These are phyloP conservation scores for Dysphania ambrosioides DNA, from an alignment of 148 eudicot species.

Conservation along the genomic window DNA sequence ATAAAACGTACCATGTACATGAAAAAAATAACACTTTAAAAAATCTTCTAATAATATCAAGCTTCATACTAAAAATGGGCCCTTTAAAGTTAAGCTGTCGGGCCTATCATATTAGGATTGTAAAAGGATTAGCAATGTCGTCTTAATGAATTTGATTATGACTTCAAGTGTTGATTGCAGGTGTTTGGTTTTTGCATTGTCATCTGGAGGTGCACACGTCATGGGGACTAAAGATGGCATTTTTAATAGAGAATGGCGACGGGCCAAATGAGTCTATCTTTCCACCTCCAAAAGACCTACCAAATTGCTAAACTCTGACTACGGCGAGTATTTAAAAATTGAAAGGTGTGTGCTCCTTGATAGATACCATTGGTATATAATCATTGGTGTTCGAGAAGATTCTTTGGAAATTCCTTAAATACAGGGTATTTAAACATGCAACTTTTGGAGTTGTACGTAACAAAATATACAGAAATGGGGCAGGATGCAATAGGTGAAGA, in stretches of 20 bases:
- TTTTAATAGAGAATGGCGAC: constrained; percentile 62
- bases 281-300: constrained; percentile 71
- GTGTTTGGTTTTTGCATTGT: constrained; percentile 79
- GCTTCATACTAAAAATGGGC: too few species aligned
- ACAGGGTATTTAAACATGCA: not conserved
- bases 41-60: too few species aligned
- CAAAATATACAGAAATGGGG: not conserved
- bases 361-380: not conserved
- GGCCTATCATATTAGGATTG: not conserved
- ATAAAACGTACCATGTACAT: too few species aligned
- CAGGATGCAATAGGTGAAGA: constrained; percentile 4
- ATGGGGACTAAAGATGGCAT: constrained; percentile 82
- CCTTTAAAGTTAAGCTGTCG: too few species aligned
- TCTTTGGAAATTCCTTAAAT: constrained; percentile 21
- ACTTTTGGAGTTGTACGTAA: not conserved
- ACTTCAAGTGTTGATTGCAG: constrained; percentile 25
- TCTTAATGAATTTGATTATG: too few species aligned
- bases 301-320: constrained; percentile 58
- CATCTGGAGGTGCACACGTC: constrained; percentile 77
- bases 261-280: constrained; percentile 49
- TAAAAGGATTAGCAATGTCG: not conserved
- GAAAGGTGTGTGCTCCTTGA: not conserved
- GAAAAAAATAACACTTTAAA: too few species aligned
- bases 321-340: too few species aligned
- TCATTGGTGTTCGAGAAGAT: constrained; percentile 16